Evolutionary conservation across 2,329 filamentous ascomycete genomes (phyloP).

Genomic region (Diaporthe vexans): DNA sequence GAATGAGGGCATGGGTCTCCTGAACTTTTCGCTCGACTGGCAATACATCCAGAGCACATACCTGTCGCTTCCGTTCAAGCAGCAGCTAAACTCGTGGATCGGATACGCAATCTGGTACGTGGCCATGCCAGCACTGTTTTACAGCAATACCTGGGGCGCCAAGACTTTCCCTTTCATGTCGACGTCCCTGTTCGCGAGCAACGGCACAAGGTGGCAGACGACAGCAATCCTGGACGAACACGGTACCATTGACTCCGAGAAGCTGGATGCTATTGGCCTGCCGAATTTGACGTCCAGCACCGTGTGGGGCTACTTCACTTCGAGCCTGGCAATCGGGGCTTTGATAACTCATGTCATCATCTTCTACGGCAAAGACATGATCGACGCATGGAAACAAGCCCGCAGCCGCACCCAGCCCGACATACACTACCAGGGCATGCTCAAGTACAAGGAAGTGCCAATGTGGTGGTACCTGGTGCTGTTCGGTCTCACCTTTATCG

Average conservation of each 20-base stretch:
- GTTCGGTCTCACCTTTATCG: constrained; percentile 12
- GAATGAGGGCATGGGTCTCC: constrained; percentile 13
- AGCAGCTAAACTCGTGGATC: constrained; percentile 18
- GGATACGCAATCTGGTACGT: constrained; percentile 18
- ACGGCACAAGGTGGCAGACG: constrained; percentile 20
- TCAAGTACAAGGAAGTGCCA: constrained; percentile 21
- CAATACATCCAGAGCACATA: constrained; percentile 26
- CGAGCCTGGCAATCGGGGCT: constrained; percentile 14
- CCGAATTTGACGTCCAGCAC: constrained; percentile 12
- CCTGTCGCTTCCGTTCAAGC: constrained; percentile 15
- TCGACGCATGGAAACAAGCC: constrained; percentile 2
- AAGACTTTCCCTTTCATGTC: constrained; percentile 59
- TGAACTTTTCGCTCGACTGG: constrained; percentile 24
- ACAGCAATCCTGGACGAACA: constrained; percentile 6
- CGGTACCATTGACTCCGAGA: background rate
- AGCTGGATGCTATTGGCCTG: background rate
- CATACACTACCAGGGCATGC: constrained; percentile 14
- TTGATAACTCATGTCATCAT: background rate
- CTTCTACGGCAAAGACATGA: constrained; percentile 17
- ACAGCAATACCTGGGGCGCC: constrained; percentile 57
- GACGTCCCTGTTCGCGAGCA: constrained; percentile 17
- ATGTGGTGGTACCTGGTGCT: constrained; percentile 26
- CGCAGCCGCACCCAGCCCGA: constrained; percentile 12
- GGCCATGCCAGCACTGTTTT: constrained; percentile 43
- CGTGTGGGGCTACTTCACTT: constrained; percentile 21